Conservation (phyloP, 306 rosid genomes). For the Castanea mollissima region DNA sequence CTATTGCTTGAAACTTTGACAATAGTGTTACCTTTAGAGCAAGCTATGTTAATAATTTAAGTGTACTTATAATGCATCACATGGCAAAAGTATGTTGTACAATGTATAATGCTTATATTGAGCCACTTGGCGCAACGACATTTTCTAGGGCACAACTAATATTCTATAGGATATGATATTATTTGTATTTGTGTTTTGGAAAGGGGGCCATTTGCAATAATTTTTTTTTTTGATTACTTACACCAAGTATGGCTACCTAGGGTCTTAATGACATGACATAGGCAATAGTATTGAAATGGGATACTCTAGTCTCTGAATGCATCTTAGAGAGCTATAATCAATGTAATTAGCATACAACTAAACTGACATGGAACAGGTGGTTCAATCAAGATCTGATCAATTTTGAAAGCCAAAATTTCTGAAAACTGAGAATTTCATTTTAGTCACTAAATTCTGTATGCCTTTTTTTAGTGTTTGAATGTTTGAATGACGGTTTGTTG, state of each 20-base stretch:
- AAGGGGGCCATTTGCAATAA: not conserved
- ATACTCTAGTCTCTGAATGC: not conserved
- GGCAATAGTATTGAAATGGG: not conserved
- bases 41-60: no score
- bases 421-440: not conserved
- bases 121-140: no score
- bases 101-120: no score
- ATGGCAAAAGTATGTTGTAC: no score
- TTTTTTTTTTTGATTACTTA: no score
- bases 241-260: not conserved
- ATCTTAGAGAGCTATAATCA: not conserved
- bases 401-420: not conserved
- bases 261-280: not conserved
- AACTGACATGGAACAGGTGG: not conserved
- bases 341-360: not conserved
- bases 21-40: no score
- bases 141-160: no score
- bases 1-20: no score
- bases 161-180: no score
- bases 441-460: no score
- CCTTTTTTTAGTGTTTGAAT: not conserved
- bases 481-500: not conserved
- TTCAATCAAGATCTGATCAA: not conserved
- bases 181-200: not conserved
- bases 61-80: no score